Percentiles rank a stretch among this genome's conserved stretches.
These are phyloP conservation scores for Phellopilus nigrolimitatus DNA, from an alignment of 1,284 basidiomycete genomes.

Conservation along the genomic window DNA sequence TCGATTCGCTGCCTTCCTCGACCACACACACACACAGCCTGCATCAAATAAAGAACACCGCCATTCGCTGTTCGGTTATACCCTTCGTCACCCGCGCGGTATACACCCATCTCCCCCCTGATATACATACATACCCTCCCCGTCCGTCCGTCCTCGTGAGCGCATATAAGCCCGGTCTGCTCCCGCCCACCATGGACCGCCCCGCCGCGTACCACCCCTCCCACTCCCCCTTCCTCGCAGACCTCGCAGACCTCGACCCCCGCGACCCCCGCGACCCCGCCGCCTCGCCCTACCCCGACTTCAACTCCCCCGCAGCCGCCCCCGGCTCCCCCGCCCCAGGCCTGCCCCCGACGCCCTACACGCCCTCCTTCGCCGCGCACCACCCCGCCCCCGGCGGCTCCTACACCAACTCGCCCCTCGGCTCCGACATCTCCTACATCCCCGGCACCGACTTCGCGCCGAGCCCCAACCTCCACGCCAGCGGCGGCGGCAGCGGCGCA, in stretches of 20 bases:
- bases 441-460: conserved; percentile 18
- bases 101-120: too few species aligned
- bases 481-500: conserved; percentile 46
- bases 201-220: conserved; percentile 11
- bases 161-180: too few species aligned
- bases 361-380: conserved; percentile 16
- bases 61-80: too few species aligned
- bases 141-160: too few species aligned
- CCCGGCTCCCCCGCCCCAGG: conserved; percentile 7
- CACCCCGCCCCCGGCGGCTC: conserved; percentile 12
- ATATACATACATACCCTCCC: too few species aligned
- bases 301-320: conserved; percentile 14
- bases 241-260: conserved; percentile 10
- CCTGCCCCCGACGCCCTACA: conserved; percentile 17
- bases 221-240: conserved; percentile 1
- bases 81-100: too few species aligned
- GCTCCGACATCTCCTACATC: conserved; percentile 14
- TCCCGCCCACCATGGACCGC: background rate
- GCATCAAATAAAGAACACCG: too few species aligned
- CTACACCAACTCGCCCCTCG: conserved; percentile 18
- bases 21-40: too few species aligned
- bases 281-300: conserved; percentile 18
- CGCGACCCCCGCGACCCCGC: conserved; percentile 7
- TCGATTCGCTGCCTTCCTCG: too few species aligned
- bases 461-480: conserved; percentile 10